Conservation (phyloP, 2,329 filamentous ascomycete genomes). For the Exophiala sideris region DNA sequence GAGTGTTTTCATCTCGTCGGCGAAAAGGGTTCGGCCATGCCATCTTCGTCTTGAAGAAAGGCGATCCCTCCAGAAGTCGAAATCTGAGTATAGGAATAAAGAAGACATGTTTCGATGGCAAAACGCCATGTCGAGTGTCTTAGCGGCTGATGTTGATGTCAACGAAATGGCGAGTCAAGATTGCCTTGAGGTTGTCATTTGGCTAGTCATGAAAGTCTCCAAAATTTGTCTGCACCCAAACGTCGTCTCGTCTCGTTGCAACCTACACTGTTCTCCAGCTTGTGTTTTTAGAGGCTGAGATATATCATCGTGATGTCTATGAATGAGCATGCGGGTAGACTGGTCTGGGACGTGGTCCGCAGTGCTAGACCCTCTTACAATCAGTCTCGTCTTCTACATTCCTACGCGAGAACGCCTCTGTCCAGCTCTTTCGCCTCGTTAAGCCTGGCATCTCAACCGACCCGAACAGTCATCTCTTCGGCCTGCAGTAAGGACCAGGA, state of each 20-base stretch:
- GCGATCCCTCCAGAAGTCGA: neutral
- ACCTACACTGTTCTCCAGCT: neutral
- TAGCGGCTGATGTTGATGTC: conserved; percentile 11
- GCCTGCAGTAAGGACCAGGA: neutral
- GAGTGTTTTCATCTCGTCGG: conserved; percentile 27
- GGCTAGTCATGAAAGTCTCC: conserved; percentile 10
- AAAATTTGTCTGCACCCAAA: neutral
- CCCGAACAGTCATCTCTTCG: neutral
- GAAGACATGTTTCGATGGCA: neutral
- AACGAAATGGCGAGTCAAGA: conserved; percentile 8
- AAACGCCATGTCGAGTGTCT: neutral
- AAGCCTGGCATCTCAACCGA: neutral
- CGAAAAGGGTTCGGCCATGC: conserved; percentile 33
- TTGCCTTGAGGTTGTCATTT: neutral
- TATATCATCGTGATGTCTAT: neutral
- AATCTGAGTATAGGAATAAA: neutral
- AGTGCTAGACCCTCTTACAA: neutral
- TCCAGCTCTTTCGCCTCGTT: neutral
- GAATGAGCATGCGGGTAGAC: neutral
- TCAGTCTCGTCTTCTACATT: neutral
- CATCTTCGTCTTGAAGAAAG: conserved; percentile 18
- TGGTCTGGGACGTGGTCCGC: neutral
- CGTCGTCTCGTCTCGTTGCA: neutral
- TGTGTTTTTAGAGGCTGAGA: neutral
- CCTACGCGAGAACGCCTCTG: neutral